phyloP scores from a whole-genome alignment of 441 rosid species.

The Erysimum cheiri region DNA sequence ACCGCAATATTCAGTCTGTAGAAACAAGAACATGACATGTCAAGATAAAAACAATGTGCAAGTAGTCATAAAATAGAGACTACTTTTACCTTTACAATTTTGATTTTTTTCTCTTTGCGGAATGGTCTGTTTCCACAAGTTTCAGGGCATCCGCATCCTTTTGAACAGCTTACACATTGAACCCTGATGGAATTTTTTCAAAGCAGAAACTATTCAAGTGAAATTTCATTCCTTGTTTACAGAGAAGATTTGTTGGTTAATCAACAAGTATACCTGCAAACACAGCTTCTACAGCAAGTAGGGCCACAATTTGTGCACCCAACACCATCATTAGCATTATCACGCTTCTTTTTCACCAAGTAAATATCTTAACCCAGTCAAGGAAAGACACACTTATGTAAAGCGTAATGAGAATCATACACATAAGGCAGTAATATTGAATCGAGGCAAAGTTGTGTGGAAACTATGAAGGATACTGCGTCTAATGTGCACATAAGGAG shows the following conservation, averaged over 20 bases:
- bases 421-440: neutral
- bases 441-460: neutral
- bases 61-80: conserved; percentile 10
- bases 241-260: conserved; percentile 21
- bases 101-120: conserved; percentile 86
- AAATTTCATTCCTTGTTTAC: neutral
- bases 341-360: conserved; percentile 85
- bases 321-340: conserved; percentile 60
- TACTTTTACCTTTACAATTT: conserved; percentile 70
- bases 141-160: conserved; percentile 82
- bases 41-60: conserved; percentile 14
- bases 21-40: conserved; percentile 33
- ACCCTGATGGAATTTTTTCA: conserved; percentile 50
- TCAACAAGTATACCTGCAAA: conserved; percentile 70
- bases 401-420: conserved; percentile 6
- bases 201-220: neutral
- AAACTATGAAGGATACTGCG: conserved; percentile 83
- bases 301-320: conserved; percentile 90
- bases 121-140: conserved; percentile 92
- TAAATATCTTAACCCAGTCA: conserved; percentile 76
- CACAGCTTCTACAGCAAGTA: conserved; percentile 77
- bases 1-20: conserved; percentile 88
- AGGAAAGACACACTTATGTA: conserved; percentile 44
- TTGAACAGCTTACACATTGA: conserved; percentile 94
- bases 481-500: conserved; percentile 88